These are phyloP conservation scores for Alternaria sp. DNA, from an alignment of 2,329 filamentous ascomycete species.

Conservation along the genomic window DNA sequence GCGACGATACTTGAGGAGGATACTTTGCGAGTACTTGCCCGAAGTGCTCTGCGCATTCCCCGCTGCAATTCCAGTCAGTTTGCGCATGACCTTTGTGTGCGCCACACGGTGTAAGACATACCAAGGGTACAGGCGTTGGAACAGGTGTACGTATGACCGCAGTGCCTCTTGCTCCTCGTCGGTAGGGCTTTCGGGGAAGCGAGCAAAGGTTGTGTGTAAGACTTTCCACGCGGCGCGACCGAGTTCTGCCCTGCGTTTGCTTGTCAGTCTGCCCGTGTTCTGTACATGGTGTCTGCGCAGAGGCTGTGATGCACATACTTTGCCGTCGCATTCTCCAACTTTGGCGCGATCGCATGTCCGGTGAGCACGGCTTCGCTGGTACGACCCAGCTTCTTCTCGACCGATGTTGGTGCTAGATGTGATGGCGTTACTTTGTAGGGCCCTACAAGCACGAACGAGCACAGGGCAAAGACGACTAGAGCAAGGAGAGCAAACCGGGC, in stretches of 20 bases:
- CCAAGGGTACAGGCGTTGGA: constrained; percentile 72
- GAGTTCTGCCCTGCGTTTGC: constrained; percentile 63
- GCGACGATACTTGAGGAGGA: constrained; percentile 70
- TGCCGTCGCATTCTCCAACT: constrained; percentile 81
- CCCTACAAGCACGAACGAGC: constrained; percentile 68
- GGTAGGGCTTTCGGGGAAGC: constrained; percentile 70
- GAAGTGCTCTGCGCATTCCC: constrained; percentile 73
- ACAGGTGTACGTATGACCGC: constrained; percentile 69
- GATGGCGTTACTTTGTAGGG: constrained; percentile 60
- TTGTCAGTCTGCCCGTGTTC: constrained; percentile 30
- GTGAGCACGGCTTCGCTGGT: constrained; percentile 56
- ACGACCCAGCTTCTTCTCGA: constrained; percentile 27
- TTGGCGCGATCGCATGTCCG: constrained; percentile 79
- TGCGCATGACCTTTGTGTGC: constrained; percentile 27
- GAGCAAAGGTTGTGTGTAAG: constrained; percentile 72
- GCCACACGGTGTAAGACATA: constrained; percentile 44
- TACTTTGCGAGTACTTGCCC: constrained; percentile 68
- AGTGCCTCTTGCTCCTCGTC: constrained; percentile 68
- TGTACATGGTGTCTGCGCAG: constrained; percentile 12
- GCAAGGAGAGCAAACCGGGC: constrained; percentile 56
- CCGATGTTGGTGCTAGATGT: constrained; percentile 29
- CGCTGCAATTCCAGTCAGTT: constrained; percentile 54
- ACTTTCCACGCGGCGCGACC: constrained; percentile 73
- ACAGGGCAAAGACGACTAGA: constrained; percentile 63
- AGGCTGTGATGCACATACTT: constrained; percentile 59